phyloP scores from a whole-genome alignment of 495 filamentous ascomycete genomes.

The Hyphodiscus hymeniophilus region DNA sequence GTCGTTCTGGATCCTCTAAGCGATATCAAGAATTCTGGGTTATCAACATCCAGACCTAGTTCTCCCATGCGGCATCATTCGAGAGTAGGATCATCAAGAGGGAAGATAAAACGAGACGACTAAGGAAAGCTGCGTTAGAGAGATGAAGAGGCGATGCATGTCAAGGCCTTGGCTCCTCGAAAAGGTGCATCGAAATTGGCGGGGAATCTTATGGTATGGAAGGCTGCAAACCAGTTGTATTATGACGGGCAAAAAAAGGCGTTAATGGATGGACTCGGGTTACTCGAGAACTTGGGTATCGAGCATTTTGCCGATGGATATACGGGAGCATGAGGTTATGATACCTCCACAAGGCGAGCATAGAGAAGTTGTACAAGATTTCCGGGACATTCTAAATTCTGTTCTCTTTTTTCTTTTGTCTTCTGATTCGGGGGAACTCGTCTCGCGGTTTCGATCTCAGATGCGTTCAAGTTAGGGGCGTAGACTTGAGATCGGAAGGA shows the following conservation, averaged over 20 bases:
- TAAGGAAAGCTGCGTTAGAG: conserved; percentile 4
- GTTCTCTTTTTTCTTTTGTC: no score
- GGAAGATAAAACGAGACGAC: conserved; percentile 22
- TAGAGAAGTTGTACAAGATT: background rate
- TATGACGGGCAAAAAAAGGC: background rate
- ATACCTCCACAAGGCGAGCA: background rate
- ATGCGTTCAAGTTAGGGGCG: background rate
- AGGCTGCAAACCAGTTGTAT: background rate
- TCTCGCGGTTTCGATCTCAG: no score
- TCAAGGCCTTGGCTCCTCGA: conserved; percentile 1
- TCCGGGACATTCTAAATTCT: background rate
- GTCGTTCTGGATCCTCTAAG: conserved; percentile 13
- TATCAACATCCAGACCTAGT: conserved; percentile 21
- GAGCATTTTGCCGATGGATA: background rate
- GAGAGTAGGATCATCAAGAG: conserved; percentile 18
- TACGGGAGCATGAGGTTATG: background rate
- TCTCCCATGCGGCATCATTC: conserved; percentile 24
- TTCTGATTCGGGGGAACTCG: no score
- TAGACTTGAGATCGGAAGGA: no score
- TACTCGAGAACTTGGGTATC: background rate
- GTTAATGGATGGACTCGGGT: background rate
- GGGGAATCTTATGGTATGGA: background rate
- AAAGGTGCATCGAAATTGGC: background rate
- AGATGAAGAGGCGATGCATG: background rate
- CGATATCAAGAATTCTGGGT: conserved; percentile 12